Evolutionary conservation across 2,329 filamentous ascomycete species (phyloP).

Genomic region (Colletotrichum simmondsii): DNA sequence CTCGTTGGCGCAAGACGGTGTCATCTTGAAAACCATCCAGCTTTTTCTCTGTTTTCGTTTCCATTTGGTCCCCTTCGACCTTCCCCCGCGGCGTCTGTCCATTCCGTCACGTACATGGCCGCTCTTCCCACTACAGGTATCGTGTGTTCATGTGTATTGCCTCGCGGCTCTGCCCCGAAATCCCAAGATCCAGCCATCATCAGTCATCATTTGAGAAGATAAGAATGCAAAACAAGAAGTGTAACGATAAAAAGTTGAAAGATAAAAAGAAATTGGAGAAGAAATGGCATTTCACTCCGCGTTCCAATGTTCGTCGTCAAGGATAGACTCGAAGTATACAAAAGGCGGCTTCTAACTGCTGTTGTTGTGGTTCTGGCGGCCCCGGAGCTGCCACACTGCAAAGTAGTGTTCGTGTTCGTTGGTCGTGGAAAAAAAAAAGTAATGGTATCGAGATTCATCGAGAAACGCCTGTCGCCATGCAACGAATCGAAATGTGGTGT

Average conservation of each 20-base stretch:
- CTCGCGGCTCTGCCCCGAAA: slow-evolving; percentile 18
- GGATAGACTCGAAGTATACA: slow-evolving; percentile 36
- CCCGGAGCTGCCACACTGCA: background rate
- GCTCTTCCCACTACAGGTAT: slow-evolving; percentile 10
- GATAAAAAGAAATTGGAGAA: background rate
- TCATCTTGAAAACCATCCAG: background rate
- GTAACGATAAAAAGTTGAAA: background rate
- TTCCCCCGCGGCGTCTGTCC: background rate
- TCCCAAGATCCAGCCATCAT: slow-evolving; percentile 26
- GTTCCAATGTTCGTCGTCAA: slow-evolving; percentile 33
- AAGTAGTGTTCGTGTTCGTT: slow-evolving; percentile 3
- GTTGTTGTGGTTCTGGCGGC: slow-evolving; percentile 8
- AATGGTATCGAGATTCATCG: slow-evolving; percentile 36
- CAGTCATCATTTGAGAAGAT: slow-evolving; percentile 29
- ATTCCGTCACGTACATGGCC: slow-evolving; percentile 11
- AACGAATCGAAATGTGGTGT: slow-evolving; percentile 37
- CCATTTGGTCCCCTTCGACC: background rate
- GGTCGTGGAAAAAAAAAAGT: slow-evolving; percentile 18
- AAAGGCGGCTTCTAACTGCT: slow-evolving; percentile 15
- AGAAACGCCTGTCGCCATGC: slow-evolving; percentile 55
- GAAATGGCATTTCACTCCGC: background rate
- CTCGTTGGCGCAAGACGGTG: background rate
- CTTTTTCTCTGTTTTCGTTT: slow-evolving; percentile 11
- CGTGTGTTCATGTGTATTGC: slow-evolving; percentile 11
- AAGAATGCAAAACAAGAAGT: slow-evolving; percentile 7